Conservation (phyloP, 2,329 filamentous ascomycete genomes). For the Periglandula ipomoeae region DNA sequence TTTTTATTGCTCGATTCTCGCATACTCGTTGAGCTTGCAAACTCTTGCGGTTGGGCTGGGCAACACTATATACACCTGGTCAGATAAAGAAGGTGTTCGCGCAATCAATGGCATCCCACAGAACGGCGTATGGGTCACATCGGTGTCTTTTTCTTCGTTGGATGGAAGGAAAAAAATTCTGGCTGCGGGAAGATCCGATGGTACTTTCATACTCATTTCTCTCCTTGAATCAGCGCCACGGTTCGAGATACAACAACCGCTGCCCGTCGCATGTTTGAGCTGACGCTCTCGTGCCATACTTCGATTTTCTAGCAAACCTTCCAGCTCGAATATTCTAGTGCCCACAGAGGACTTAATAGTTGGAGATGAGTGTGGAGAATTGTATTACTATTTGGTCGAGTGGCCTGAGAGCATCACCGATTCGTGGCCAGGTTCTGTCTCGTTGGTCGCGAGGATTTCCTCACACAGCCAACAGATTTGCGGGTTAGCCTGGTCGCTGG, state of each 20-base stretch:
- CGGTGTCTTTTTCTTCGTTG: constrained; percentile 79
- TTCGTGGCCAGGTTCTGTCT: constrained; percentile 70
- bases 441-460: constrained; percentile 64
- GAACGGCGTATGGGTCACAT: constrained; percentile 55
- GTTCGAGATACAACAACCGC: constrained; percentile 65
- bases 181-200: constrained; percentile 73
- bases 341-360: constrained; percentile 76
- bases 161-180: constrained; percentile 70
- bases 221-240: constrained; percentile 60
- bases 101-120: constrained; percentile 28
- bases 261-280: constrained; percentile 67
- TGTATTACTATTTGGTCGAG: constrained; percentile 86
- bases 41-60: constrained; percentile 79
- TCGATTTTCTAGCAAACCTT: constrained; percentile 42
- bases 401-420: constrained; percentile 64
- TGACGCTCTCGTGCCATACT: constrained; percentile 60
- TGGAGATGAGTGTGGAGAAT: constrained; percentile 70
- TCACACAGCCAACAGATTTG: constrained; percentile 87
- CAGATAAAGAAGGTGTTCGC: constrained; percentile 58
- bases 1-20: constrained; percentile 87
- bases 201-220: constrained; percentile 69
- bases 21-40: constrained; percentile 67
- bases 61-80: constrained; percentile 79
- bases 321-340: constrained; percentile 39
- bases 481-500: constrained; percentile 77